Evolutionary conservation across 2,329 filamentous ascomycete genomes (phyloP).

Genomic region (Nemania serpens): DNA sequence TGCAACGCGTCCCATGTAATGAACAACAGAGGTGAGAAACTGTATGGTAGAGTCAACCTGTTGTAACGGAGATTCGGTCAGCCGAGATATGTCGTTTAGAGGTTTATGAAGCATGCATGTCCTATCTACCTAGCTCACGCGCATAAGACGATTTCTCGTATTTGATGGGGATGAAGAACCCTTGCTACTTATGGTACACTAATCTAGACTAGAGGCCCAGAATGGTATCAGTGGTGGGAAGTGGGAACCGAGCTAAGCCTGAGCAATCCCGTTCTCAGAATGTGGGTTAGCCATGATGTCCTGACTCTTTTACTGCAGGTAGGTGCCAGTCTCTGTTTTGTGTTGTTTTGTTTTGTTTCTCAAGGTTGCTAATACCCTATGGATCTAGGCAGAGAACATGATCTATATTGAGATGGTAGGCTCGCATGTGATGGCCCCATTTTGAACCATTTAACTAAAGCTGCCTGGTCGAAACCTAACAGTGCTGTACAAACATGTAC

Average conservation of each 20-base stretch:
- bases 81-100: neutral
- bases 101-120: neutral
- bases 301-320: neutral
- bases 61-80: neutral
- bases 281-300: neutral
- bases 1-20: no score
- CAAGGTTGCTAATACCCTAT: no score
- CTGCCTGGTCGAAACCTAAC: no score
- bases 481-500: no score
- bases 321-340: no score
- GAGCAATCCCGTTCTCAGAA: neutral
- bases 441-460: no score
- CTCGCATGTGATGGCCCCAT: no score
- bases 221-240: neutral
- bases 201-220: neutral
- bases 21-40: no score
- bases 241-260: constrained; percentile 4
- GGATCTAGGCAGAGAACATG: no score
- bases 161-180: constrained; percentile 14
- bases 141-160: constrained; percentile 20
- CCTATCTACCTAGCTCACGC: neutral
- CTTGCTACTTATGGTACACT: constrained; percentile 6
- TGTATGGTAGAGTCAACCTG: neutral
- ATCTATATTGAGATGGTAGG: no score
- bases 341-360: no score